Conservation (phyloP, 2,329 filamentous ascomycete species). For the Chaetoscypha palmicola region DNA sequence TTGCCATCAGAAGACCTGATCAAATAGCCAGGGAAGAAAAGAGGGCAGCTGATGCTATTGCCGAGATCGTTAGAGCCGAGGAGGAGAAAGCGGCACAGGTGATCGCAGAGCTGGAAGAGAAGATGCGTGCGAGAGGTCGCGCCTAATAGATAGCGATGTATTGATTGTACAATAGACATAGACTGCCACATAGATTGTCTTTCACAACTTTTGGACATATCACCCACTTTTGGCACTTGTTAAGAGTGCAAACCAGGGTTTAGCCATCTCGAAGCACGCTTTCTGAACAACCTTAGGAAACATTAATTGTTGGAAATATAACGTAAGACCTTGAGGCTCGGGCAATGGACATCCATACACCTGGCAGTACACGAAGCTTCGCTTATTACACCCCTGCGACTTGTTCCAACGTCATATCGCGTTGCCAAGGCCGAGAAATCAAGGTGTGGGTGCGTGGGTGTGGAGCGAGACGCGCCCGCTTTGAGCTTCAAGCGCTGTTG, state of each 20-base stretch:
- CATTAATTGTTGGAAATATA: no score
- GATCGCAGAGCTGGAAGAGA: slow-evolving; percentile 51
- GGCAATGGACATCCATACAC: no score
- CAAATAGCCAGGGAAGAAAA: slow-evolving; percentile 71
- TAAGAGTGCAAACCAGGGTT: no score
- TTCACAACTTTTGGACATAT: no score
- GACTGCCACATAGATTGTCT: slow-evolving; percentile 7
- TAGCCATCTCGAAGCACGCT: no score
- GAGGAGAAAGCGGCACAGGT: slow-evolving; percentile 46
- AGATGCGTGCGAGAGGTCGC: slow-evolving; percentile 40
- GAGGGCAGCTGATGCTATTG: slow-evolving; percentile 55
- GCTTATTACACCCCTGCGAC: no score
- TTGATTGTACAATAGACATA: slow-evolving; percentile 13
- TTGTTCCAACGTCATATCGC: slow-evolving; percentile 4
- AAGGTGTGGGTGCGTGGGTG: not conserved
- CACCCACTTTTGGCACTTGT: no score
- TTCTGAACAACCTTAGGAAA: no score
- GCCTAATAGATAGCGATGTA: slow-evolving; percentile 1
- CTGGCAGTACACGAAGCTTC: no score
- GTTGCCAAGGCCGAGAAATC: slow-evolving; percentile 6
- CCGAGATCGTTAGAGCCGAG: slow-evolving; percentile 40
- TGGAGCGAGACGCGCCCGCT: not conserved
- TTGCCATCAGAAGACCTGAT: slow-evolving; percentile 77
- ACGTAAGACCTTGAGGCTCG: no score
- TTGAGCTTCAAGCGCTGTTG: not conserved